Base-by-base conservation (phyloP, 768 basidiomycete species). In the Trametes sanguinea region DNA sequence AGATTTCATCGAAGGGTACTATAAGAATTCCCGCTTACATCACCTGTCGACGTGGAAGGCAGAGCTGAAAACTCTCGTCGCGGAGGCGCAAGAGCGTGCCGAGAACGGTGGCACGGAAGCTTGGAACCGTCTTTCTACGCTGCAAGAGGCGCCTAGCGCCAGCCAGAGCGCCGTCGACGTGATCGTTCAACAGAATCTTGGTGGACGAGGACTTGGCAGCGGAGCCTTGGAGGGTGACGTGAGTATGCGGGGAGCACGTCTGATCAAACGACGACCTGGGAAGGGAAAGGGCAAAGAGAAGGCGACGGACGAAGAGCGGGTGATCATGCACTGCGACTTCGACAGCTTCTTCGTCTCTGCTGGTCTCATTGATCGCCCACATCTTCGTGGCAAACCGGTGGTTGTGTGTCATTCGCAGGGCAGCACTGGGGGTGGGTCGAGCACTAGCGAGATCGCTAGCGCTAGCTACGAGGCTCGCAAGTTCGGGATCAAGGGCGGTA, bases 321-420 rank as follows among this genome's bases (percentile, higher is more conserved):
- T 91, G 9, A 89, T 94, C 68, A 92, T 95, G 90, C 93, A 95
- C 68, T 92, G 90, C 66, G 93, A 95, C 73, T 98, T 98, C 65
- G 97, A 99, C 69, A 94, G 89, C 65, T 98, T 98, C 80, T 99
- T 99, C 71, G 95, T 98, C 10, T 88, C 92, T 1, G 96, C 89
- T n/a, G 93, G 94, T 0, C 75, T 95, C 53, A 79, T 92, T 2
- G 85, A 81, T 60, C 80, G 94, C 2, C 92, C 94, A 0, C 83
- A 96, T 61, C 75, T 97, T 47, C 85, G 84, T 55, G 94, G 95
- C 1, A 93, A 90, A 71, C 93, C 97, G 0, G 87, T 90, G 8
- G 95, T 96, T 0, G 97, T 99, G 0, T 99, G 97, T 69, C 97
- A 99, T 75, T 94, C 95, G 7, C 92, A 94, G 69, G 88, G 88